Conservation (phyloP, 441 rosid species). For the Gossypium davidsonii region DNA sequence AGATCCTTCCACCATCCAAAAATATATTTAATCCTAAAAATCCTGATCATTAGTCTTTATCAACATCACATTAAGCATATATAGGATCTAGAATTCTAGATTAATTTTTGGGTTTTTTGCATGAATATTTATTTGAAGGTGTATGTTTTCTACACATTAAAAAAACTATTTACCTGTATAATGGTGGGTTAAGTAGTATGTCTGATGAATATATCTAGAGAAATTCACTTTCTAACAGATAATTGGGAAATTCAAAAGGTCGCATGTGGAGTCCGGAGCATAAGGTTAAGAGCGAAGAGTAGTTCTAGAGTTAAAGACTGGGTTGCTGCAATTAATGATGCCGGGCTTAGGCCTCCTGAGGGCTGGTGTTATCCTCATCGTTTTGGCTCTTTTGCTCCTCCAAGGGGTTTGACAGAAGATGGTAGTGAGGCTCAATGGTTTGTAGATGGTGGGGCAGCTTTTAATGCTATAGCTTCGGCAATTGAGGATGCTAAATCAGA, state of each 20-base stretch:
- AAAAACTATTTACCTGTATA: neutral
- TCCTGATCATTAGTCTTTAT: neutral
- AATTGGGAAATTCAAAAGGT: slow-evolving; percentile 60
- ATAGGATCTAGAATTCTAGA: neutral
- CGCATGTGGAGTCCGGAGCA: slow-evolving; percentile 83
- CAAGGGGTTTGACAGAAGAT: slow-evolving; percentile 92
- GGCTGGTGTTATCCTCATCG: slow-evolving; percentile 99
- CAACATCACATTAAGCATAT: neutral
- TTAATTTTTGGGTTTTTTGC: neutral
- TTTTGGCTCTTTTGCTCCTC: slow-evolving; percentile 97
- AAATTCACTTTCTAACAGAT: slow-evolving; percentile 37
- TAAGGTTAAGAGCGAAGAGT: slow-evolving; percentile 68
- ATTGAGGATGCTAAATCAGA: slow-evolving; percentile 95
- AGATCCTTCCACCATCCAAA: neutral
- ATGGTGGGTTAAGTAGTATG: slow-evolving; percentile 5
- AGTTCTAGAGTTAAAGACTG: slow-evolving; percentile 88
- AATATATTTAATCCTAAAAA: neutral
- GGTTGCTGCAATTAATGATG: slow-evolving; percentile 95
- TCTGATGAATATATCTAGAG: slow-evolving; percentile 25
- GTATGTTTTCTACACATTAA: neutral
- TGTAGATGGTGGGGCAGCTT: slow-evolving; percentile 89
- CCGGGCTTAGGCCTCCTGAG: slow-evolving; percentile 95
- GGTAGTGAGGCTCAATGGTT: slow-evolving; percentile 99
- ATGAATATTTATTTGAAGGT: neutral
- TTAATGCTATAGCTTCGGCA: slow-evolving; percentile 79